Evolutionary conservation across 148 eudicot genomes (phyloP), one percentile per base, ranked within the genome.

Genomic region (Simmondsia chinensis): DNA sequence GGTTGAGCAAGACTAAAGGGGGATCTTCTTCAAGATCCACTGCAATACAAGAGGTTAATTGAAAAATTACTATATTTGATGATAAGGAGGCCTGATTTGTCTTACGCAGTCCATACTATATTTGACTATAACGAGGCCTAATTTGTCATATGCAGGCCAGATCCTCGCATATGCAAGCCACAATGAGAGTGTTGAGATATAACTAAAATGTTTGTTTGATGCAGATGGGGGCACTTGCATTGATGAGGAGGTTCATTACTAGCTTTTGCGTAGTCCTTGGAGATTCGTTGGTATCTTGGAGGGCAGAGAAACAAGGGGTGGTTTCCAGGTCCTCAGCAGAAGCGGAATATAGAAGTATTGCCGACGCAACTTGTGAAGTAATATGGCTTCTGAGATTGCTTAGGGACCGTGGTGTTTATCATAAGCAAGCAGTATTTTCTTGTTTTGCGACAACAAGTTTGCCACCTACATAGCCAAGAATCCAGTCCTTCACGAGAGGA

Each of bases 401-500:
- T n/a, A n/a, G n/a, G n/a, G n/a, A n/a, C n/a, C n/a, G n/a, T n/a
- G n/a, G n/a, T n/a, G n/a, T n/a, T n/a, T n/a, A n/a, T n/a, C n/a
- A n/a, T n/a, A n/a, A n/a, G n/a, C n/a, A n/a, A n/a, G n/a, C n/a
- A n/a, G n/a, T n/a, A n/a, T n/a, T n/a, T n/a, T n/a, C n/a, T n/a
- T n/a, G n/a, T n/a, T n/a, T n/a, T n/a, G n/a, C n/a, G n/a, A n/a
- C n/a, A n/a, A n/a, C n/a, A n/a, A n/a, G n/a, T n/a, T n/a, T n/a
- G n/a, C n/a, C n/a, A n/a, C n/a, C n/a, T n/a, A 12, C 3, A 32
- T 48, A 7, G 25, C 53, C 1, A 13, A 20, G 1, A 48, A 48
- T 17, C 53, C 39, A 9, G 32, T 50, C n/a, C 22, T 36, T 21
- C 56, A 50, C 36, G 56, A 50, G 22, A 20, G 56, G 9, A 50